Conservation (phyloP, 208 protist species). For the Blechomonas ayalai region DNA sequence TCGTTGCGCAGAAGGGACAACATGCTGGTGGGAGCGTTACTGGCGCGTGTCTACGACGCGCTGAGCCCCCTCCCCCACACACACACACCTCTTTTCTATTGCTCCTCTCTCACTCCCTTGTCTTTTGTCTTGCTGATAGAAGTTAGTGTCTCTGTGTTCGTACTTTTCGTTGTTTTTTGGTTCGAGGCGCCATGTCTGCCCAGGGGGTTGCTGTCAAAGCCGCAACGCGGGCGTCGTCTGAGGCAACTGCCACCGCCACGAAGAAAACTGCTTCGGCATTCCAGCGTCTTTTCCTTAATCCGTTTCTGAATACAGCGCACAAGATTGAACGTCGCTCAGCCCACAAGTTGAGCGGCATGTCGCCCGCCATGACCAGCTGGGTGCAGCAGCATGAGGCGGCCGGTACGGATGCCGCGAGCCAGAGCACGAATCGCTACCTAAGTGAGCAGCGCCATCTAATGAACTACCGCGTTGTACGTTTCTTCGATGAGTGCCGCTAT, state of each 20-base stretch:
- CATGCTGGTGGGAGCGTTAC: too few species aligned
- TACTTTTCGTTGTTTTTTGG: too few species aligned
- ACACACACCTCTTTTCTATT: too few species aligned
- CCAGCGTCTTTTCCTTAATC: slow-evolving; percentile 28
- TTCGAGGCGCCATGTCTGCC: too few species aligned
- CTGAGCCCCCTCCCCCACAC: too few species aligned
- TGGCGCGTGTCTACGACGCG: too few species aligned
- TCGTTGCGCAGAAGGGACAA: too few species aligned
- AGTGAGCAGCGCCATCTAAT: slow-evolving; percentile 67
- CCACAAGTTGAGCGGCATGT: slow-evolving; percentile 26
- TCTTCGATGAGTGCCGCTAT: slow-evolving; percentile 67
- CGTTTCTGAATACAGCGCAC: slow-evolving; percentile 41
- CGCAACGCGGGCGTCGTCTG: slow-evolving; percentile 4
- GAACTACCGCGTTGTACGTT: slow-evolving; percentile 73
- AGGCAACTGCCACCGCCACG: slow-evolving; percentile 6
- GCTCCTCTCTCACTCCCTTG: too few species aligned
- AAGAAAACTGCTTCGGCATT: slow-evolving; percentile 5
- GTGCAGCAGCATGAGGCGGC: slow-evolving; percentile 43
- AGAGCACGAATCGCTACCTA: slow-evolving; percentile 49
- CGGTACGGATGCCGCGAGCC: slow-evolving; percentile 61
- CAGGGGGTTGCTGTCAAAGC: neutral
- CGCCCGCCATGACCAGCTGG: slow-evolving; percentile 25
- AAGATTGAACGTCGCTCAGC: slow-evolving; percentile 61
- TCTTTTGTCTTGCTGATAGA: too few species aligned
- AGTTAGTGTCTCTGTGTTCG: too few species aligned